Evolutionary conservation across 129 eudicot species (phyloP).

Genomic region (Smallanthus sonchifolius): DNA sequence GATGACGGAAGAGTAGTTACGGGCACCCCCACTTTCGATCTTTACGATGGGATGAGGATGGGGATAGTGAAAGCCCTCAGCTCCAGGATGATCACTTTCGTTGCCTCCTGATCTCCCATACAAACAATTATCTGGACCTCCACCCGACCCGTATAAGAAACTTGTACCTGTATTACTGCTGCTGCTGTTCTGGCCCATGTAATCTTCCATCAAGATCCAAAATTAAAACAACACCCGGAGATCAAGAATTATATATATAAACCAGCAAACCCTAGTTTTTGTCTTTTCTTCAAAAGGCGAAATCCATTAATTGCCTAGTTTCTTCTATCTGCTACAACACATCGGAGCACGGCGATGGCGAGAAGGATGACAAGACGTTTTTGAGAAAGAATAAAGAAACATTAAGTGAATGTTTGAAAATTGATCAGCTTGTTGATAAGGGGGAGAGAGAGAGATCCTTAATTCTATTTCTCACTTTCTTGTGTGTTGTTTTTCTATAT

Average conservation of each 20-base stretch:
- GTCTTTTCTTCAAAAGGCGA: too few relatives aligned
- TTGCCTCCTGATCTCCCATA: slow-evolving; percentile 33
- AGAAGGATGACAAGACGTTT: slow-evolving; percentile 29
- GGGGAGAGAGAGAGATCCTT: not conserved
- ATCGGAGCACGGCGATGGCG: slow-evolving; percentile 15
- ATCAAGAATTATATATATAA: not conserved
- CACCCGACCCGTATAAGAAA: slow-evolving; percentile 59
- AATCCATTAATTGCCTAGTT: too few relatives aligned
- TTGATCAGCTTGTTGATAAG: slow-evolving; percentile 28
- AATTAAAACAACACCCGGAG: not conserved
- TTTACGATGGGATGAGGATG: slow-evolving; percentile 48
- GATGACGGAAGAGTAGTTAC: slow-evolving; percentile 43
- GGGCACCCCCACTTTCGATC: slow-evolving; percentile 58
- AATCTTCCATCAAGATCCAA: slow-evolving; percentile 46
- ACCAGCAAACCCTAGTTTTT: too few relatives aligned
- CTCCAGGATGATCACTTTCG: not conserved
- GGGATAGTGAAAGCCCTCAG: slow-evolving; percentile 9
- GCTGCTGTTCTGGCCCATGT: slow-evolving; percentile 52
- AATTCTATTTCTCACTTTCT: not conserved
- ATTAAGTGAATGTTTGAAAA: slow-evolving; percentile 29
- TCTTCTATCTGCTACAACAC: not conserved
- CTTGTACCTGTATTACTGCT: slow-evolving; percentile 23
- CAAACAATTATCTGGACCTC: slow-evolving; percentile 29
- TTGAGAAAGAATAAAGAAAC: slow-evolving; percentile 23
- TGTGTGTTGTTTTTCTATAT: not conserved